Evolutionary conservation across 2,329 filamentous ascomycete genomes (phyloP).

Genomic region (Pleoardoris graminearum): DNA sequence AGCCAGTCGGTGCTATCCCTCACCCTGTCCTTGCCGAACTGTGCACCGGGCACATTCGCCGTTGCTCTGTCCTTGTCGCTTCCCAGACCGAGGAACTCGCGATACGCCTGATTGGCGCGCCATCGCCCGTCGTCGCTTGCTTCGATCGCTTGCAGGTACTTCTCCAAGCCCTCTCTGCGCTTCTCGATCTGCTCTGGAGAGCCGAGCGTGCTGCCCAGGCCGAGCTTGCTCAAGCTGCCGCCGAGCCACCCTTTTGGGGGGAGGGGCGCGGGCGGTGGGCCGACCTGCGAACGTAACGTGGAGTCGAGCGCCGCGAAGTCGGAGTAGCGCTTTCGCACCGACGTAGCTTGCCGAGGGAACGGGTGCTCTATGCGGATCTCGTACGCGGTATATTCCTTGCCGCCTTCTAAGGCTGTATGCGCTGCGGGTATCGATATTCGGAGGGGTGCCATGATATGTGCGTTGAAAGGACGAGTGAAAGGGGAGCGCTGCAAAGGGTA

Average conservation of each 20-base stretch:
- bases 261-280: conserved; percentile 68
- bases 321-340: conserved; percentile 79
- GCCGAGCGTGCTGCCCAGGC: conserved; percentile 61
- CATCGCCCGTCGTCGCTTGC: conserved; percentile 74
- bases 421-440: conserved; percentile 53
- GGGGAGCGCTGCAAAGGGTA: background rate
- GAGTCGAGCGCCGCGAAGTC: conserved; percentile 73
- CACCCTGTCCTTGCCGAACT: conserved; percentile 50
- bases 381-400: conserved; percentile 74
- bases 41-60: conserved; percentile 35
- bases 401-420: conserved; percentile 53
- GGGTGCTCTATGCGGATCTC: conserved; percentile 77
- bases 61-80: conserved; percentile 25
- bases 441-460: conserved; percentile 48
- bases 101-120: conserved; percentile 73
- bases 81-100: conserved; percentile 69
- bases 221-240: conserved; percentile 42
- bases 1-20: conserved; percentile 65
- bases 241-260: conserved; percentile 79
- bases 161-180: conserved; percentile 69
- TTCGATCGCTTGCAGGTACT: conserved; percentile 73
- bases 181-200: conserved; percentile 71
- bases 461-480: background rate
- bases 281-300: conserved; percentile 62
- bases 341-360: conserved; percentile 74